phyloP scores from a whole-genome alignment of 1,284 basidiomycete genomes.

The Coniferiporia weirii region DNA sequence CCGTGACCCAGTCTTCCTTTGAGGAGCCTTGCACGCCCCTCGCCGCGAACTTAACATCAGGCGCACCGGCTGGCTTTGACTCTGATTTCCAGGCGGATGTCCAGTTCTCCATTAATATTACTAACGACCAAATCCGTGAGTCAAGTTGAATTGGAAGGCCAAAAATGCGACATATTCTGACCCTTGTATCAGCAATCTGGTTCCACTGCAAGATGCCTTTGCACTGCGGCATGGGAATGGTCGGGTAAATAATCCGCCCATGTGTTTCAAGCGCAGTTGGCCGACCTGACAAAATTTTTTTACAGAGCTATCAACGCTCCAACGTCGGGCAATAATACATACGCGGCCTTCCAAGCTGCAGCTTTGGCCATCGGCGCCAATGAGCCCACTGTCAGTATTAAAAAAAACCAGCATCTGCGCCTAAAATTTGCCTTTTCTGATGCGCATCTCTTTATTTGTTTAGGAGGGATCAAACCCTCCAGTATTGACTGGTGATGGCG shows the following conservation, averaged over 20 bases:
- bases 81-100: conserved; percentile 38
- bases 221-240: conserved; percentile 58
- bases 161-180: not conserved
- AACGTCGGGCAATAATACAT: conserved; percentile 44
- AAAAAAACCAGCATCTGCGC: not conserved
- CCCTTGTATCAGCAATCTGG: conserved; percentile 44
- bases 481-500: conserved; percentile 38
- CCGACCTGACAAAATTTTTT: not conserved
- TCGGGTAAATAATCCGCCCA: conserved; percentile 33
- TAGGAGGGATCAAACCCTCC: conserved; percentile 35
- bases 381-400: conserved; percentile 31
- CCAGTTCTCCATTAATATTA: conserved; percentile 46
- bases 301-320: conserved; percentile 56
- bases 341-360: conserved; percentile 41
- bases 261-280: not conserved
- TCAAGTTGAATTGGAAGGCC: not conserved
- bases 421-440: conserved; percentile 16
- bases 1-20: conserved; percentile 52
- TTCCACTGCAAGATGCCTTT: conserved; percentile 55
- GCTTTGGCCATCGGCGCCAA: conserved; percentile 38
- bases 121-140: conserved; percentile 30
- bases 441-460: not conserved
- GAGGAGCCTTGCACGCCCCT: conserved; percentile 44
- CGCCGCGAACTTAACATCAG: conserved; percentile 28
- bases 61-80: conserved; percentile 42